Evolutionary conservation across 306 rosid species (phyloP).

Genomic region (Glycyrrhiza uralensis): DNA sequence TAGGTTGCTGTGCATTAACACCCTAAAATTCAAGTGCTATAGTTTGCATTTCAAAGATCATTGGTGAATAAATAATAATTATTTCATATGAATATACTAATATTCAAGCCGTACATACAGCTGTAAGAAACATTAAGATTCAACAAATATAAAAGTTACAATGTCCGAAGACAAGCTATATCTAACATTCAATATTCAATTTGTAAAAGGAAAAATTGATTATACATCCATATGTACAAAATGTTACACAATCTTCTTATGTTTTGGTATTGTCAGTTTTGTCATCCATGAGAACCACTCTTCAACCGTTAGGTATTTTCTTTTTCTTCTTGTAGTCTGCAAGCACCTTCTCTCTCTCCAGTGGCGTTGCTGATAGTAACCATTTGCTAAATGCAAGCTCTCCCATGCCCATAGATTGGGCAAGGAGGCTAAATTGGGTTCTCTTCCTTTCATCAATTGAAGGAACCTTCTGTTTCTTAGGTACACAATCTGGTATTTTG

Average conservation of each 20-base stretch:
- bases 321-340: constrained; percentile 59
- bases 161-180: neutral
- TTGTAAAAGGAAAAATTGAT: neutral
- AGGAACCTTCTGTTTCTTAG: constrained; percentile 30
- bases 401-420: constrained; percentile 56
- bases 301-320: constrained; percentile 41
- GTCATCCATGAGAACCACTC: constrained; percentile 1
- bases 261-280: neutral
- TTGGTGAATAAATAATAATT: neutral
- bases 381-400: constrained; percentile 82
- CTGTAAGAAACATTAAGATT: neutral
- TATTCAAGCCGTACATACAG: neutral
- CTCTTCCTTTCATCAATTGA: constrained; percentile 51
- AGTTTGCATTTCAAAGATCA: neutral
- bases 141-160: neutral
- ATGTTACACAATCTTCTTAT: neutral
- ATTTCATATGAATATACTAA: neutral
- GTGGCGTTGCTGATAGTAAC: constrained; percentile 67
- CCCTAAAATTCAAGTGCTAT: neutral
- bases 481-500: constrained; percentile 29
- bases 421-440: constrained; percentile 57
- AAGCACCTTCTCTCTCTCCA: constrained; percentile 63
- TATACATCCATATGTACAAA: constrained; percentile 18
- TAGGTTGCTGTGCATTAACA: no score
- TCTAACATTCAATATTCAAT: neutral